Conservation (phyloP, 176 grass and related monocot genomes). For the Saccharum officinarum region DNA sequence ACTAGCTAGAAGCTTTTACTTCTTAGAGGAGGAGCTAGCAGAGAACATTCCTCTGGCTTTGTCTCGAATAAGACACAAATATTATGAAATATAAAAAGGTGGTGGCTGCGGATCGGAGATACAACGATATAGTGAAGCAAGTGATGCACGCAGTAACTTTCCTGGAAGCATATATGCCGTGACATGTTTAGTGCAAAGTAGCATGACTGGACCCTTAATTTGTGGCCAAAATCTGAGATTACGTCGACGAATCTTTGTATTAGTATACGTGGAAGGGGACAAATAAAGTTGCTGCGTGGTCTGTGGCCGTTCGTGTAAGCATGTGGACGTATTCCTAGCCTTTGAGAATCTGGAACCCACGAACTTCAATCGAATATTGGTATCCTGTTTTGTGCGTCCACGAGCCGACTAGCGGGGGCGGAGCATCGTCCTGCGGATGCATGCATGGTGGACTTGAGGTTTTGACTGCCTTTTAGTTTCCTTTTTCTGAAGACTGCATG, state of each 20-base stretch:
- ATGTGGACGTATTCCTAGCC: not conserved
- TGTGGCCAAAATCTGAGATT: not conserved
- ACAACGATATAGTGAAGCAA: not conserved
- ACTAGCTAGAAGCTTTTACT: not conserved
- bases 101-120: not conserved
- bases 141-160: not conserved
- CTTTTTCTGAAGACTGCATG: not conserved
- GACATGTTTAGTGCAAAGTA: not conserved
- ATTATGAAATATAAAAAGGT: not conserved
- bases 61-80: not conserved
- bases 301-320: not conserved
- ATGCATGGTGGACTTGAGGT: not conserved
- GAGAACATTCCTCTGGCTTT: constrained; percentile 12
- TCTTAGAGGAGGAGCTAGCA: not conserved
- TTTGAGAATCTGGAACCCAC: constrained; percentile 3
- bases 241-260: not conserved
- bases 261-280: not conserved
- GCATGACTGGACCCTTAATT: not conserved
- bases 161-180: constrained; percentile 6
- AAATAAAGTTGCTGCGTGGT: not conserved
- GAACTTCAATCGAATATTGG: not conserved
- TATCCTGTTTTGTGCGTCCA: not conserved
- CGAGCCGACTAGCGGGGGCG: not conserved
- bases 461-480: not conserved
- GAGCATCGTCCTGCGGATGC: no score